Evolutionary conservation across 305 asterid species (phyloP).

Genomic region (Fraxinus platypoda): DNA sequence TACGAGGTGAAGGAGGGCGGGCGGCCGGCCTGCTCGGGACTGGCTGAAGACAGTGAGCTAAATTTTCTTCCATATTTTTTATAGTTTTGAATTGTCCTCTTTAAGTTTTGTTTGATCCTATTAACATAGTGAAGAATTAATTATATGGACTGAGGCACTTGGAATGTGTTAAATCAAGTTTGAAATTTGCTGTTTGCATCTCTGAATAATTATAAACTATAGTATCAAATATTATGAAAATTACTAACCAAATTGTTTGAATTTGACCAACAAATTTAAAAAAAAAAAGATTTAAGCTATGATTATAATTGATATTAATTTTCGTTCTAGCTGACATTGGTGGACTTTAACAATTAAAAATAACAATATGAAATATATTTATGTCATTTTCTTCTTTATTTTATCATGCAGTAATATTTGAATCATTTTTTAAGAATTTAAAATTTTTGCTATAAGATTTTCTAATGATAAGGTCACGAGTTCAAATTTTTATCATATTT

Average conservation of each 20-base stretch:
- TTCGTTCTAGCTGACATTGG: neutral
- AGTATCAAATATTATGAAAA: neutral
- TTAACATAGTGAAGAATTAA: too few relatives aligned
- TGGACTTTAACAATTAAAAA: neutral
- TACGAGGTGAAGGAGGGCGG: neutral
- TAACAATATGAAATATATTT: neutral
- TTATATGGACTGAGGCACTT: neutral
- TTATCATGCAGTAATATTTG: neutral
- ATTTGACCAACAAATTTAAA: too few relatives aligned
- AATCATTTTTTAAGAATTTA: too few relatives aligned
- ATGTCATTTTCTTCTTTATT: neutral
- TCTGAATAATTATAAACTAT: neutral
- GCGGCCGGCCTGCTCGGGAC: conserved; percentile 29
- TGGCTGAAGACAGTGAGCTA: neutral
- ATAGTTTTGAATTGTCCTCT: too few relatives aligned
- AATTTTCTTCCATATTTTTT: too few relatives aligned
- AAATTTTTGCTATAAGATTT: too few relatives aligned
- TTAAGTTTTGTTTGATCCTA: neutral
- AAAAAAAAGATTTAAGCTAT: neutral
- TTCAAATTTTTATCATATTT: too few relatives aligned
- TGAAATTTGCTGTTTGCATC: neutral
- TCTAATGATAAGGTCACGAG: too few relatives aligned
- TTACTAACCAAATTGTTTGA: too few relatives aligned
- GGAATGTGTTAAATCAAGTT: neutral
- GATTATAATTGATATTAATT: too few relatives aligned